Evolutionary conservation across 306 rosid species (phyloP), one percentile per base, ranked within the genome.

Genomic region (Vicia villosa): DNA sequence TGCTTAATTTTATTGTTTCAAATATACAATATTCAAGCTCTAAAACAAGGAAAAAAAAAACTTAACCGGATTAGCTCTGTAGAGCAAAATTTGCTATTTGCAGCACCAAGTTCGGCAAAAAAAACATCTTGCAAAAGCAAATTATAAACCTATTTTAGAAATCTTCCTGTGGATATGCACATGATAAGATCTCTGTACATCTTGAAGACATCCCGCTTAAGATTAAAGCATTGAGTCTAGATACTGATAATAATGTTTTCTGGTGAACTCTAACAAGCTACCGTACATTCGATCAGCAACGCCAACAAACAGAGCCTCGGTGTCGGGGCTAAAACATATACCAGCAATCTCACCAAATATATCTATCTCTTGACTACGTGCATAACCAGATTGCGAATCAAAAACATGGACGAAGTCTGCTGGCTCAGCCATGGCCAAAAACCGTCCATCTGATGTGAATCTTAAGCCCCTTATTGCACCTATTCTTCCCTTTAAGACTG

Each of bases 281-380:
- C 96, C 97, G 10, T 94, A 94, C 0, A 88, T 86, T 32, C 95
- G 91, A 62, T 94, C 99, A 4, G 97, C 89, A 8, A 94, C 64
- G 6, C 91, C 99, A 19, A 94, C 79, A 76, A 91, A 94, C 10
- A 94, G 79, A 43, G 99, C 89, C 66, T 91, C 87, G 4, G 79
- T 74, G 76, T 94, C 97, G 0, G 99, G 99, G 85, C 96, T 91
- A 34, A 94, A 94, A 14, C 96, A 84, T 63, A 91, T 51, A 5
- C 97, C 97, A 17, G 96, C 96, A 36, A 94, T 91, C 81, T 91
- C 97, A 28, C 99, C 99, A 42, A 94, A 94, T 49, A 94, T 43
- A 75, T 91, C 99, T 0, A 95, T 87, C 79, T 95, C 97, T 74
- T 95, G 97, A 36, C 65, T 81, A 60, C 79, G 82, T 10, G 13